These are phyloP conservation scores for Nicotiana undulata DNA, from an alignment of 257 asterid species.

Conservation along the genomic window DNA sequence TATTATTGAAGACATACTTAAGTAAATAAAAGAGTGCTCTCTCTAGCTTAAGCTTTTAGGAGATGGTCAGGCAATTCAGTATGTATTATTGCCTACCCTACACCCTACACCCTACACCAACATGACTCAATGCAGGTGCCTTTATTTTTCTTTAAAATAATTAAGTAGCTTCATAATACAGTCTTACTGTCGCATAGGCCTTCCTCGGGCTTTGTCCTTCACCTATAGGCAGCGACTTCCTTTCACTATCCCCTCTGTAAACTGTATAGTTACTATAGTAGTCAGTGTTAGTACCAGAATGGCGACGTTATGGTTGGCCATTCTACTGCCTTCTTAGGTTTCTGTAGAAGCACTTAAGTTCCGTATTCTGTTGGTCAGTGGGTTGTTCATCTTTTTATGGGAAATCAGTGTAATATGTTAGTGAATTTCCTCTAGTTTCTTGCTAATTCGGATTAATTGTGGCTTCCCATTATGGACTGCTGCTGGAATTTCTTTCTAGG, in stretches of 20 bases:
- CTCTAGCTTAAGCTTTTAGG: no score
- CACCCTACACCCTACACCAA: neutral
- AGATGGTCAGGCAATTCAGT: no score
- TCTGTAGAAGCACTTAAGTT: neutral
- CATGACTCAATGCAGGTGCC: neutral
- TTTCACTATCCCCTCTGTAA: neutral
- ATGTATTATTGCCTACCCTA: neutral
- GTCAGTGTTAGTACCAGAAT: neutral
- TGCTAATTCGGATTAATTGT: neutral
- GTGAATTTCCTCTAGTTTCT: neutral
- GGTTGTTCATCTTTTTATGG: neutral
- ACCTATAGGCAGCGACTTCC: neutral
- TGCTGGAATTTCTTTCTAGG: constrained; percentile 1
- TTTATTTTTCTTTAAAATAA: neutral
- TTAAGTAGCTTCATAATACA: neutral
- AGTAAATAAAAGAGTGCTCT: no score
- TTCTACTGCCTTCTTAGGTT: neutral
- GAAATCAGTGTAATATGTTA: neutral
- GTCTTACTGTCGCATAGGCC: neutral
- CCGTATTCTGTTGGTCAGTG: neutral
- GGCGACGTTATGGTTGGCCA: neutral
- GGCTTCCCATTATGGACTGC: neutral
- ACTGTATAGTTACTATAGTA: neutral
- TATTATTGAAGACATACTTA: neutral
- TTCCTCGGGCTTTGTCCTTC: neutral